These are phyloP conservation scores for Hypoxylon sp. DNA, from an alignment of 2,329 filamentous ascomycete genomes.

Conservation along the genomic window DNA sequence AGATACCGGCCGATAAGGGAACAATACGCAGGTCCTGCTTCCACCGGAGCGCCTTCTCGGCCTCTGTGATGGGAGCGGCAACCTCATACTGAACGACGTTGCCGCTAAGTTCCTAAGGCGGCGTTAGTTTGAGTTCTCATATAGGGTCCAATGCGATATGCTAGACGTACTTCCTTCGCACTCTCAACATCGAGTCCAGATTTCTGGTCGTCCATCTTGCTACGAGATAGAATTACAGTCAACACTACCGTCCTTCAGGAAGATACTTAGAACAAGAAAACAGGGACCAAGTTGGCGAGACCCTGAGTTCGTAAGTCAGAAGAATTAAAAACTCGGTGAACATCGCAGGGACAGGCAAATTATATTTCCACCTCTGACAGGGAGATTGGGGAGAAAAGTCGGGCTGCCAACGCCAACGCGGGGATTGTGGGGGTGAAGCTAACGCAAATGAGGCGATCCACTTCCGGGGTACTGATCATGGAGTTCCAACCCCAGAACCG, in stretches of 20 bases:
- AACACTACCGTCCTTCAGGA: constrained; percentile 13
- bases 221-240: not conserved
- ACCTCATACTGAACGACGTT: constrained; percentile 22
- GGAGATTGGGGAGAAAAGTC: constrained; percentile 27
- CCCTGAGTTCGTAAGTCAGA: not conserved
- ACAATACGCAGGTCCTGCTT: constrained; percentile 69
- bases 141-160: not conserved
- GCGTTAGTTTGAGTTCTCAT: constrained; percentile 26
- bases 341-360: constrained; percentile 12
- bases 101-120: constrained; percentile 34
- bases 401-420: constrained; percentile 28
- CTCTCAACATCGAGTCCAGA: constrained; percentile 40
- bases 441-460: constrained; percentile 38
- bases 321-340: constrained; percentile 11
- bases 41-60: constrained; percentile 53
- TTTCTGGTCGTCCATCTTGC: constrained; percentile 36
- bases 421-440: constrained; percentile 43
- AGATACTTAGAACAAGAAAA: not conserved
- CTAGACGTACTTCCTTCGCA: constrained; percentile 34
- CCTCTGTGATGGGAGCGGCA: constrained; percentile 49
- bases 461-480: constrained; percentile 37
- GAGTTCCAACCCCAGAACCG: constrained; percentile 24
- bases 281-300: constrained; percentile 7
- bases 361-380: constrained; percentile 10
- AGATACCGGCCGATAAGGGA: constrained; percentile 67